Conservation (phyloP, 2,329 filamentous ascomycete species). For the Colletotrichum sp. region DNA sequence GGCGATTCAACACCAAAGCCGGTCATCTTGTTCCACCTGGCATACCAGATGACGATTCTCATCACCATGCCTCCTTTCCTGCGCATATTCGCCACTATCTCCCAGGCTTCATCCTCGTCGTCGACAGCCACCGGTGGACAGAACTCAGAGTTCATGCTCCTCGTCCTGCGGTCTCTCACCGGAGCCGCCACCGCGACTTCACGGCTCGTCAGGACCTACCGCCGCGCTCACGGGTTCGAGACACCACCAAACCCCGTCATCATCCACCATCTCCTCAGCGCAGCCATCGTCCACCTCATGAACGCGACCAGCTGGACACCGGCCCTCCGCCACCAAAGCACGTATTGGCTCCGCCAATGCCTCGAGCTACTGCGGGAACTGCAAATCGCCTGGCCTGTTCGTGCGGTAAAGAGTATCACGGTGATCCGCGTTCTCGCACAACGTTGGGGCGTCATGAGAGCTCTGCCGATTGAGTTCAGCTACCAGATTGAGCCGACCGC, state of each 20-base stretch:
- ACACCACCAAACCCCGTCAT: slow-evolving; percentile 18
- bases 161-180: slow-evolving; percentile 20
- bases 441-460: slow-evolving; percentile 12
- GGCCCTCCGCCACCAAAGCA: slow-evolving; percentile 16
- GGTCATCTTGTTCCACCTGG: slow-evolving; percentile 20
- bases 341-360: slow-evolving; percentile 20
- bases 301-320: slow-evolving; percentile 18
- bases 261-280: slow-evolving; percentile 23
- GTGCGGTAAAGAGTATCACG: slow-evolving; percentile 1
- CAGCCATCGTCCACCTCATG: slow-evolving; percentile 22
- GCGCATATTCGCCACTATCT: slow-evolving; percentile 16
- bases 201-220: slow-evolving; percentile 16
- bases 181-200: slow-evolving; percentile 14
- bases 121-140: background rate
- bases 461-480: slow-evolving; percentile 1
- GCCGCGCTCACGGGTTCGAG: slow-evolving; percentile 12
- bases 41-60: slow-evolving; percentile 22
- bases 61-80: slow-evolving; percentile 23
- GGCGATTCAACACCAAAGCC: slow-evolving; percentile 16
- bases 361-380: slow-evolving; percentile 15
- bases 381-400: background rate
- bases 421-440: slow-evolving; percentile 8
- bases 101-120: background rate
- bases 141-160: slow-evolving; percentile 13
- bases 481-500: background rate